A percentile compares a stretch with the other conserved stretches of the same genome.
Conservation (phyloP, 192 early-diverging fungal species). For the Podila epigama region DNA sequence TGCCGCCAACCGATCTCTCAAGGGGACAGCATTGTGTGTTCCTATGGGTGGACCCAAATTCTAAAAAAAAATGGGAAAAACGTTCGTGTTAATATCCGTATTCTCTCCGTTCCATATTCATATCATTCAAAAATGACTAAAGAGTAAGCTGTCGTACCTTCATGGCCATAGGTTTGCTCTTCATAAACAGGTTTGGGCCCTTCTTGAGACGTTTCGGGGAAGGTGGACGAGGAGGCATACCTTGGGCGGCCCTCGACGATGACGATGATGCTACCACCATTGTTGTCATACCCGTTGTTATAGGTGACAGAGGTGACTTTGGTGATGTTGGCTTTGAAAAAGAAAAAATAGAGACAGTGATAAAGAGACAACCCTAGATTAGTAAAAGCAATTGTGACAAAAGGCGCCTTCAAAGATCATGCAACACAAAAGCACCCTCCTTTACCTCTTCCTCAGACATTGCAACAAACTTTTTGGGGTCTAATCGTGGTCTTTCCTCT, state of each 20-base stretch:
- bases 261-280: not conserved
- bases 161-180: conserved; percentile 28
- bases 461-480: not conserved
- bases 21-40: conserved; percentile 14
- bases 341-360: no score
- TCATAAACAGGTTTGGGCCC: conserved; percentile 21
- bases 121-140: not conserved
- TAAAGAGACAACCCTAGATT: no score
- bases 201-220: conserved; percentile 24
- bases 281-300: not conserved
- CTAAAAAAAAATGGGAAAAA: not conserved
- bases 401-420: not conserved
- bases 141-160: conserved; percentile 1
- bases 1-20: conserved; percentile 33
- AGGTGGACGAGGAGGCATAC: conserved; percentile 7
- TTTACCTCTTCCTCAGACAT: not conserved
- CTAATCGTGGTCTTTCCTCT: not conserved
- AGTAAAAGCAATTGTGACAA: no score
- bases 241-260: not conserved
- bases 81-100: not conserved
- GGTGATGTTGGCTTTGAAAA: no score
- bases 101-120: not conserved
- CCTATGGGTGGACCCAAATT: not conserved
- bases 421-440: not conserved
- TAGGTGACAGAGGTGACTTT: not conserved